Percentiles rank a stretch among this genome's conserved stretches.
Evolutionary conservation across 495 filamentous ascomycete species (phyloP).

Genomic region (Talaromyces ruber): DNA sequence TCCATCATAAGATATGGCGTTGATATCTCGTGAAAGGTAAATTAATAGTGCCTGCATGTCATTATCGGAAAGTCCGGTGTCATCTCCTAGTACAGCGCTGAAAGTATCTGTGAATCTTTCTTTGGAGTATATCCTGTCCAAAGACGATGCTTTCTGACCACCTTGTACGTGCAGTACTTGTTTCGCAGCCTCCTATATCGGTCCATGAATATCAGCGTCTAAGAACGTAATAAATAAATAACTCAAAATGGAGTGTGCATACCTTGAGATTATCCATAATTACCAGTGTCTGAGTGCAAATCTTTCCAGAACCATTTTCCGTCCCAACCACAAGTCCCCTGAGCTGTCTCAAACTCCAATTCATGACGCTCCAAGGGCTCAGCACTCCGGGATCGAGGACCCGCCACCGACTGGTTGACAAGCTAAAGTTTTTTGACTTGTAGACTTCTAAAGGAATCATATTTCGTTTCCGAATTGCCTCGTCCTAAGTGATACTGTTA

Average conservation of each 20-base stretch:
- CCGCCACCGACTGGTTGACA: constrained; percentile 41
- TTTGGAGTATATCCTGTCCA: constrained; percentile 61
- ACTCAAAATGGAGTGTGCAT: not conserved
- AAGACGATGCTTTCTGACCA: constrained; percentile 25
- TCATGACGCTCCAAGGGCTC: constrained; percentile 54
- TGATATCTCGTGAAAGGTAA: constrained; percentile 64
- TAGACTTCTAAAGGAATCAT: constrained; percentile 56
- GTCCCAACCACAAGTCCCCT: constrained; percentile 49
- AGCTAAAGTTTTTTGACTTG: constrained; percentile 53
- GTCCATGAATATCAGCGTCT: not conserved
- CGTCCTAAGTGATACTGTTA: constrained; percentile 33
- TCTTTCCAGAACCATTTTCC: constrained; percentile 17
- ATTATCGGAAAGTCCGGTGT: constrained; percentile 46
- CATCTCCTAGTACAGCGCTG: constrained; percentile 38
- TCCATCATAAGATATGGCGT: constrained; percentile 54
- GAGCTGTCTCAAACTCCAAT: constrained; percentile 67
- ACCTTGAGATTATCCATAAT: constrained; percentile 47
- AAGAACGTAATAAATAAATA: constrained; percentile 2
- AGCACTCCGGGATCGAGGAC: constrained; percentile 41
- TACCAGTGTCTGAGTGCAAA: constrained; percentile 34
- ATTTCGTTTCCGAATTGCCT: constrained; percentile 58
- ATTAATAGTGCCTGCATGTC: constrained; percentile 65
- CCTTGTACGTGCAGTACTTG: constrained; percentile 36
- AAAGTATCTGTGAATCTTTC: constrained; percentile 55
- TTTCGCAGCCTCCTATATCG: constrained; percentile 34